These are phyloP conservation scores for Oenanthe javanica DNA, from an alignment of 140 eudicot genomes.

Conservation along the genomic window DNA sequence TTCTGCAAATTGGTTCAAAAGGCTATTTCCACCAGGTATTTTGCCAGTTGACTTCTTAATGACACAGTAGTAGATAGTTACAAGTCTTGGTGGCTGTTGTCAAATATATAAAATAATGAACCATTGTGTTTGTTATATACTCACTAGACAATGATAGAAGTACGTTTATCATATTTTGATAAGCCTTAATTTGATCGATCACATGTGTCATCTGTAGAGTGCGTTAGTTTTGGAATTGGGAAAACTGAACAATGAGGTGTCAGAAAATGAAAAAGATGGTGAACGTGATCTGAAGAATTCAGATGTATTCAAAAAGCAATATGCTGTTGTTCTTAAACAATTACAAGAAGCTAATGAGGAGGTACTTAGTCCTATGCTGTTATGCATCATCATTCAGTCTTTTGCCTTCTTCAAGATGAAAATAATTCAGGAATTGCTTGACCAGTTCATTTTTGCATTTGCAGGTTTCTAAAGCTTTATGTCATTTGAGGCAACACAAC, in stretches of 20 bases:
- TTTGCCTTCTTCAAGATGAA: neutral
- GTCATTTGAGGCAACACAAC: constrained; percentile 56
- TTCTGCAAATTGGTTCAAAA: neutral
- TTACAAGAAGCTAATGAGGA: constrained; percentile 61
- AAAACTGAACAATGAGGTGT: constrained; percentile 74
- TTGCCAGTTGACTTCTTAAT: neutral
- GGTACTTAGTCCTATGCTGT: constrained; percentile 32
- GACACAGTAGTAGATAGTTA: neutral
- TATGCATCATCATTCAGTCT: constrained; percentile 1
- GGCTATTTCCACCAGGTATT: neutral
- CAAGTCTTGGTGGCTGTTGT: neutral
- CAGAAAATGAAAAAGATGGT: constrained; percentile 52
- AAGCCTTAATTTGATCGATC: constrained; percentile 1
- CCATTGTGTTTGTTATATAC: neutral
- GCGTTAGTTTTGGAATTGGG: constrained; percentile 66
- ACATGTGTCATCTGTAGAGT: constrained; percentile 39
- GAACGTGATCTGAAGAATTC: constrained; percentile 53
- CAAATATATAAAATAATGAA: neutral
- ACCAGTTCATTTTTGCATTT: constrained; percentile 7
- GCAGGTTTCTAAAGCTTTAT: constrained; percentile 60
- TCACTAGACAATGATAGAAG: neutral
- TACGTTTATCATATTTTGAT: neutral
- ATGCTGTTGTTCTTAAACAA: constrained; percentile 76
- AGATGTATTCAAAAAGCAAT: constrained; percentile 71
- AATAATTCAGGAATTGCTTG: neutral